Evolutionary conservation across 768 basidiomycete species (phyloP), one percentile per base, ranked within the genome.

Genomic region (Amanita pseudoporphyria): DNA sequence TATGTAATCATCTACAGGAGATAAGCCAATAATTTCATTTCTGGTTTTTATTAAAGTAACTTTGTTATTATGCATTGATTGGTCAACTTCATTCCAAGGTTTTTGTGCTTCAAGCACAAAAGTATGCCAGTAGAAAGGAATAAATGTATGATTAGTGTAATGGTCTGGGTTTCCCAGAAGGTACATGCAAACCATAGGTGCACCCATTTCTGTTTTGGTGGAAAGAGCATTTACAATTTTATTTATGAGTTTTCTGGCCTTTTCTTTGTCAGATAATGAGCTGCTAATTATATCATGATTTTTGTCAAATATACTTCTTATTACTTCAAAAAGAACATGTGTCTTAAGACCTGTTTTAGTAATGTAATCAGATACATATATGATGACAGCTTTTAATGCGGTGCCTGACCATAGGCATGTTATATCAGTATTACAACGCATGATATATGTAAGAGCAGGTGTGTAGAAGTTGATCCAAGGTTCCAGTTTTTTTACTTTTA

Each of bases 401-500:
- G n/a, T n/a, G n/a, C n/a, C n/a, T n/a, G n/a, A 58, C 70, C n/a
- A n/a, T n/a, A n/a, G n/a, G n/a, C n/a, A n/a, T n/a, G n/a, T n/a
- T n/a, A n/a, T n/a, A n/a, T n/a, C n/a, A n/a, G n/a, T n/a, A n/a
- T 69, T 7, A 61, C 57, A 1, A 67, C 52, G 2, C 66, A n/a
- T n/a, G n/a, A n/a, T n/a, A n/a, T n/a, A n/a, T n/a, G n/a, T n/a
- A n/a, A n/a, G n/a, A n/a, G n/a, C 55, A 9, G 63, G 56, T 2
- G 65, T 68, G 0, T 68, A 65, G 3, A 65, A 68, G 49, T 71
- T 71, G 6, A 71, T 44, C 54, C 44, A 54, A 2, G 55, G n/a
- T 49, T 71, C 68, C 4, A 43, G 31, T 41, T 63, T 59, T 59
- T 64, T 61, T 52, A 62, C 46, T 50, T 53, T 7, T 16, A 56